Percentiles rank a stretch among this genome's conserved stretches.
Conservation (phyloP, 306 rosid species). For the Quercus robur region DNA sequence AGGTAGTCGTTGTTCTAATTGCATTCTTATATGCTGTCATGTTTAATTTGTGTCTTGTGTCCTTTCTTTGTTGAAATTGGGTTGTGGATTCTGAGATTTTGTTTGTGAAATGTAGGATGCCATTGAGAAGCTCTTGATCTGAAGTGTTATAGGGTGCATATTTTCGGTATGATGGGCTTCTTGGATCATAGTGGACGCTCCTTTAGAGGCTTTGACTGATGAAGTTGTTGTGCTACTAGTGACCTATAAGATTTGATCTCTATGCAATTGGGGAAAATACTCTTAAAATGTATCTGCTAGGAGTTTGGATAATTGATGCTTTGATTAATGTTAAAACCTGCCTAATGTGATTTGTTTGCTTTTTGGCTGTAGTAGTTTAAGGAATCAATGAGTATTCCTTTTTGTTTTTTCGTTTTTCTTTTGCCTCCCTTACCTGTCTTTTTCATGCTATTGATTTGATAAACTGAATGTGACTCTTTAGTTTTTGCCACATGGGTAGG, state of each 20-base stretch:
- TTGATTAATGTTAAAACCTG: neutral
- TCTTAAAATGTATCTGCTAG: conserved; percentile 17
- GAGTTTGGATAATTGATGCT: neutral
- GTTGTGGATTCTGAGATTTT: conserved; percentile 12
- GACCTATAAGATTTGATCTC: conserved; percentile 8
- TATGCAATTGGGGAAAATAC: conserved; percentile 6
- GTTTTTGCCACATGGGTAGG: too few relatives aligned
- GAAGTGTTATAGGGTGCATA: conserved; percentile 16
- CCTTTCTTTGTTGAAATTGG: neutral
- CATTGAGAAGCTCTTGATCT: conserved; percentile 88
- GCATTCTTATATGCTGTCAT: neutral
- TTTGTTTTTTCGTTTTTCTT: too few relatives aligned
- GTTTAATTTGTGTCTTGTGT: neutral
- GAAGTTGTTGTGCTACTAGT: conserved; percentile 41
- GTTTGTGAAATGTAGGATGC: conserved; percentile 61
- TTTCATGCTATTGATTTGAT: neutral
- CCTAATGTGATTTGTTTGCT: conserved; percentile 9
- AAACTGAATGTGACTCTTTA: too few relatives aligned
- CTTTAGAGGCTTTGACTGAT: conserved; percentile 89
- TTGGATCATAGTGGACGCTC: conserved; percentile 43
- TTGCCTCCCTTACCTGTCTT: neutral
- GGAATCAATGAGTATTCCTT: neutral
- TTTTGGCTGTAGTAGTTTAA: neutral
- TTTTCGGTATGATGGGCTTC: conserved; percentile 85
- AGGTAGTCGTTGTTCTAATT: conserved; percentile 42